phyloP scores from a whole-genome alignment of 352 stramenopile genomes.

The Globisporangium viniferum region DNA sequence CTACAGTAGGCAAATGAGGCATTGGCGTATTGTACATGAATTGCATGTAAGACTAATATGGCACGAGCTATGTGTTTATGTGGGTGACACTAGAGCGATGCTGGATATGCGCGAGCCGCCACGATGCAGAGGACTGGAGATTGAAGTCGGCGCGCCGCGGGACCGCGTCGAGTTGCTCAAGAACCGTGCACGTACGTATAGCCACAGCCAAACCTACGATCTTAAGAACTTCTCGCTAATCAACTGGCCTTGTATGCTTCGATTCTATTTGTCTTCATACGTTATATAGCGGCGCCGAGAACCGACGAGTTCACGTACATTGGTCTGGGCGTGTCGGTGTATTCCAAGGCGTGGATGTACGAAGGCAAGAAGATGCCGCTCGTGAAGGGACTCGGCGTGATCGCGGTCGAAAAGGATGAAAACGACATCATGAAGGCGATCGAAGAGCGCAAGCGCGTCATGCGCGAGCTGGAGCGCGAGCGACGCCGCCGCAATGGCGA shows the following conservation, averaged over 20 bases:
- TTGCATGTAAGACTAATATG: background rate
- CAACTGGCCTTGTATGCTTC: background rate
- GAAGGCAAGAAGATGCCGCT: slow-evolving; percentile 51
- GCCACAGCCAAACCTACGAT: background rate
- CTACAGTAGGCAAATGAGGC: background rate
- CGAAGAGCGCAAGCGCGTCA: slow-evolving; percentile 64
- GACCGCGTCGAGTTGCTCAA: slow-evolving; percentile 49
- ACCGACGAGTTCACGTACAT: slow-evolving; percentile 58
- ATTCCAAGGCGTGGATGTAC: slow-evolving; percentile 57
- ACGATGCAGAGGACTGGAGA: slow-evolving; percentile 51
- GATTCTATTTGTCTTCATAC: background rate
- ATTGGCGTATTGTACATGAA: background rate
- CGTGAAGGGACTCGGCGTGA: slow-evolving; percentile 49
- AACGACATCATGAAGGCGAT: slow-evolving; percentile 58
- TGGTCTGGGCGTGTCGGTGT: slow-evolving; percentile 57
- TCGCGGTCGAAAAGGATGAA: slow-evolving; percentile 43
- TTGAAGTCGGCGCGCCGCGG: slow-evolving; percentile 32
- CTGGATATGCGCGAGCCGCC: slow-evolving; percentile 41
- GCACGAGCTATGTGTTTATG: background rate
- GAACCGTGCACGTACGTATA: slow-evolving; percentile 37
- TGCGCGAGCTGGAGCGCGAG: slow-evolving; percentile 35
- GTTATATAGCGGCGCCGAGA: slow-evolving; percentile 28
- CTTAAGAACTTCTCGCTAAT: background rate
- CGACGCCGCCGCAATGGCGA: slow-evolving; percentile 24
- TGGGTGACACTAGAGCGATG: slow-evolving; percentile 32